A percentile compares a stretch with the other conserved stretches of the same genome.
Conservation (phyloP, 1,284 basidiomycete species). For the Microbotryomycetes sp. region DNA sequence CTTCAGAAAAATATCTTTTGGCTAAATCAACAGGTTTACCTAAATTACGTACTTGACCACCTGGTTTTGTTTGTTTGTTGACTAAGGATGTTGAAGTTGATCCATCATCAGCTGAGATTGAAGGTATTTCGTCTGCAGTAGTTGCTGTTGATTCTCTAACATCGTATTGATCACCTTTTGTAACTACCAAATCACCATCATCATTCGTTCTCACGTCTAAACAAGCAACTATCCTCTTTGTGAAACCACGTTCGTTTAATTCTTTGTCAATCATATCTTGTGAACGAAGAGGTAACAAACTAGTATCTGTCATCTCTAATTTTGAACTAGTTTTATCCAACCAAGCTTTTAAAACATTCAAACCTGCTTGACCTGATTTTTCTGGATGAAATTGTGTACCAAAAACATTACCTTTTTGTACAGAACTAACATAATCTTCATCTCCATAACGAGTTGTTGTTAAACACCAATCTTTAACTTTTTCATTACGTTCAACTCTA, state of each 20-base stretch:
- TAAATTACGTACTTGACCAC: slow-evolving; percentile 82
- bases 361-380: slow-evolving; percentile 88
- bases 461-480: slow-evolving; percentile 61
- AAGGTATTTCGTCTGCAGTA: slow-evolving; percentile 36
- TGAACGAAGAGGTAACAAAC: slow-evolving; percentile 7
- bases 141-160: slow-evolving; percentile 69
- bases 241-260: slow-evolving; percentile 54
- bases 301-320: slow-evolving; percentile 6
- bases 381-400: slow-evolving; percentile 98
- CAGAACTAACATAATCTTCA: slow-evolving; percentile 82
- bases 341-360: slow-evolving; percentile 77
- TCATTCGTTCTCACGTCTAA: slow-evolving; percentile 98
- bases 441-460: slow-evolving; percentile 87
- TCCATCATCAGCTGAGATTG: slow-evolving; percentile 20
- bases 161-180: slow-evolving; percentile 99
- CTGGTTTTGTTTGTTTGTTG: slow-evolving; percentile 21
- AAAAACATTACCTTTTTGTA: slow-evolving; percentile 81
- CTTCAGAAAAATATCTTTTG: slow-evolving; percentile 73
- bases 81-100: slow-evolving; percentile 14
- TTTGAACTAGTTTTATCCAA: slow-evolving; percentile 46
- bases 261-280: slow-evolving; percentile 27
- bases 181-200: slow-evolving; percentile 92
- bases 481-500: slow-evolving; percentile 64
- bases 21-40: slow-evolving; percentile 95
- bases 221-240: slow-evolving; percentile 93